Percentiles rank a stretch among this genome's conserved stretches.
These are phyloP conservation scores for Trifolium repens DNA, from an alignment of 306 rosid species.

Conservation along the genomic window DNA sequence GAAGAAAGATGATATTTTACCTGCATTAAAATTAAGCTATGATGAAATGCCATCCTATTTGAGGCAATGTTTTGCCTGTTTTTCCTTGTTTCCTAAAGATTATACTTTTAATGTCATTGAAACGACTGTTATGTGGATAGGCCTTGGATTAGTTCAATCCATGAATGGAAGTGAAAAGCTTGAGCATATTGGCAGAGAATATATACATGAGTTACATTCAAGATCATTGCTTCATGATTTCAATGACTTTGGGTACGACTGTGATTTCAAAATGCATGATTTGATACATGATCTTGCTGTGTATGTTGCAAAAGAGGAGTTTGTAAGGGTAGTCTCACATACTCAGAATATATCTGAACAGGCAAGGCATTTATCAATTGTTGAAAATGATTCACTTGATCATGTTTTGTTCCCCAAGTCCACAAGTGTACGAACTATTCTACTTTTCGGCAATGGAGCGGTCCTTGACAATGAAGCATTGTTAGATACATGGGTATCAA, in stretches of 20 bases:
- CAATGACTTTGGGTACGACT: not conserved
- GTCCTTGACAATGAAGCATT: not conserved
- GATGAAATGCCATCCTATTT: too few species aligned
- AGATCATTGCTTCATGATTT: constrained; percentile 3
- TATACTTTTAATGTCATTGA: too few species aligned
- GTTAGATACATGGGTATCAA: not conserved
- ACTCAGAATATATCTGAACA: not conserved
- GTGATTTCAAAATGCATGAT: not conserved
- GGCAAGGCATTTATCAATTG: constrained; percentile 1
- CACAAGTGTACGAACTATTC: not conserved
- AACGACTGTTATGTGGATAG: not conserved
- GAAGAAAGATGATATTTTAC: too few species aligned
- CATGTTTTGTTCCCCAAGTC: not conserved
- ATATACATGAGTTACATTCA: not conserved
- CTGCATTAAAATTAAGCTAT: too few species aligned
- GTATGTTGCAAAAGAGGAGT: not conserved
- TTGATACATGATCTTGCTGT: not conserved
- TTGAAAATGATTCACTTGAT: not conserved
- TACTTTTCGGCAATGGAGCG: not conserved
- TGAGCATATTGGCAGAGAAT: not conserved
- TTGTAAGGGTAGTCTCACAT: not conserved
- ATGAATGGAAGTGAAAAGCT: not conserved
- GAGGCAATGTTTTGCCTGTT: too few species aligned
- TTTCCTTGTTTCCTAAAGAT: too few species aligned
- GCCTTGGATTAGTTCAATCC: not conserved